phyloP scores from a whole-genome alignment of 2,329 filamentous ascomycete species.

The Diaporthe humulicola region DNA sequence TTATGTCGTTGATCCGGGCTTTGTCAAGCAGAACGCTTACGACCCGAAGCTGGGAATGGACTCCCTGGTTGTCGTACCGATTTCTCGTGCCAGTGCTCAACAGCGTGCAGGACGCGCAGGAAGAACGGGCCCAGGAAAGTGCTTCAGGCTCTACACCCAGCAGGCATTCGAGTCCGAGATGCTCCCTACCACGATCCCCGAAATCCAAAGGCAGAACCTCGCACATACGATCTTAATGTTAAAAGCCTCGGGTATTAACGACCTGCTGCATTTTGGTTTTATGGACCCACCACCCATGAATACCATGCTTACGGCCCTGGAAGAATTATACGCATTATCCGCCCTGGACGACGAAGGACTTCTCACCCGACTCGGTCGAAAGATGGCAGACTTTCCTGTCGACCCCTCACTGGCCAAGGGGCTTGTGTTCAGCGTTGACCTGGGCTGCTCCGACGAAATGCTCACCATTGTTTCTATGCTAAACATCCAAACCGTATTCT shows the following conservation, averaged over 20 bases:
- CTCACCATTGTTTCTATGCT: constrained; percentile 96
- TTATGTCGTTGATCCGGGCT: constrained; percentile 96
- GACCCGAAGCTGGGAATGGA: constrained; percentile 99
- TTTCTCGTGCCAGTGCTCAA: constrained; percentile 96
- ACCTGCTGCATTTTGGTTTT: constrained; percentile 96
- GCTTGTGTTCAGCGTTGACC: constrained; percentile 87
- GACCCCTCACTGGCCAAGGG: constrained; percentile 92
- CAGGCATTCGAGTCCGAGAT: constrained; percentile 96
- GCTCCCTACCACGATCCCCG: constrained; percentile 94
- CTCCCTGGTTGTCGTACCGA: constrained; percentile 92
- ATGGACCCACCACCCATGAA: constrained; percentile 99
- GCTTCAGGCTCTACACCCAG: constrained; percentile 95
- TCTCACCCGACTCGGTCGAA: constrained; percentile 89
- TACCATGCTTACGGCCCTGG: constrained; percentile 95
- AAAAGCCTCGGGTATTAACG: constrained; percentile 99
- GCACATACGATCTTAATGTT: constrained; percentile 96
- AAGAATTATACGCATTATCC: constrained; percentile 92
- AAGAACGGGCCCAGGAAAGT: constrained; percentile 94
- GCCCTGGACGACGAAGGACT: constrained; percentile 96
- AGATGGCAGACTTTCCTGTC: constrained; percentile 99
- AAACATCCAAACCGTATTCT: constrained; percentile 88
- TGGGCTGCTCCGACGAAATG: constrained; percentile 93
- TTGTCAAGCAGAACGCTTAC: constrained; percentile 97
- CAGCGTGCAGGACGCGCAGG: constrained; percentile 94
- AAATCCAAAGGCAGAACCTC: constrained; percentile 95